Evolutionary conservation across 2,329 filamentous ascomycete genomes (phyloP), one percentile per base, ranked within the genome.

Genomic region (Aureobasidium zeae): DNA sequence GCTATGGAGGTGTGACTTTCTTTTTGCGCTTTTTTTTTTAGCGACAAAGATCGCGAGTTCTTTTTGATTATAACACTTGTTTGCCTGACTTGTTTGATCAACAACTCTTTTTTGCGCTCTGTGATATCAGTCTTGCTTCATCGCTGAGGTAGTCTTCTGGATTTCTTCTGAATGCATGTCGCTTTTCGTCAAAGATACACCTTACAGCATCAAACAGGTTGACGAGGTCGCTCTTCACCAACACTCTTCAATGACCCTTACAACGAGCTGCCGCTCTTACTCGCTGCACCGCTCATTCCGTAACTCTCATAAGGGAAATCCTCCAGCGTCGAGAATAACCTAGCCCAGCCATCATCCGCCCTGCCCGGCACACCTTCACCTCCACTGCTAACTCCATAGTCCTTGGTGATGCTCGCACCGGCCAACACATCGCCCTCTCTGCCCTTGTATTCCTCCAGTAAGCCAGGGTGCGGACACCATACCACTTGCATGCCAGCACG

Each of bases 401-500:
- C 81, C 64, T 83, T 78, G 11, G 47, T 48, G 1, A 83, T 84
- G 17, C 82, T 87, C 53, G 78, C 66, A 0, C 88, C 91, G 0
- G 91, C 89, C 16, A 98, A 67, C 2, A 98, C 86, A 59, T 87
- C 77, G 9, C 73, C 73, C 66, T 94, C 86, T 31, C 81, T 73
- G 1, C 83, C 87, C 29, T 70, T 67, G 55, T 85, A 94, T 60
- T 89, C 84, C 41, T 76, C 69, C 64, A 83, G 71, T 41, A 98
- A 66, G 57, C 77, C 84, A 1, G 79, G 76, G 64, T 96, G 87
- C 17, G 91, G 91, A 53, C 79, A 82, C 91, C 91, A 98, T 1
- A 94, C 72, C 10, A 93, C 87, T 52, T 89, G 79, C 89, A 96
- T 96, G 0, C 89, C 89, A 0, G 91, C 91, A 52, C 91, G 77